Percentiles rank a stretch among this genome's conserved stretches.
Evolutionary conservation across 306 rosid species (phyloP).

Genomic region (Geum urbanum): DNA sequence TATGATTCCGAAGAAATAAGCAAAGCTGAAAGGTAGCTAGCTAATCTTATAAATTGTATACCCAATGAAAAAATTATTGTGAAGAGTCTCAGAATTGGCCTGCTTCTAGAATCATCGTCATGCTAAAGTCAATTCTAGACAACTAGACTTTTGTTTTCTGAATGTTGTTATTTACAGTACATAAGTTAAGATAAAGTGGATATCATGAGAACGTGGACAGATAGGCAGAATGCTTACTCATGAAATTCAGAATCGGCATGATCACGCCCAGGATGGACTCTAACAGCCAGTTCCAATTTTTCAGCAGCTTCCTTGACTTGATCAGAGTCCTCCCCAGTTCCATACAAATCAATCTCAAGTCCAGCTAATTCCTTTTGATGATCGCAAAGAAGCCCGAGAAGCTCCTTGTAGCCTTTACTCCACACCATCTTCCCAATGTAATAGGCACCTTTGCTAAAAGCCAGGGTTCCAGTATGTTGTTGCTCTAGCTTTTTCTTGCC

Average conservation of each 20-base stretch:
- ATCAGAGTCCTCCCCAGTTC: slow-evolving; percentile 86
- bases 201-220: slow-evolving; percentile 7
- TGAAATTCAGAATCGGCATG: slow-evolving; percentile 80
- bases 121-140: background rate
- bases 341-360: slow-evolving; percentile 85
- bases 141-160: background rate
- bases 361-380: slow-evolving; percentile 62
- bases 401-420: slow-evolving; percentile 94
- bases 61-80: background rate
- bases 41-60: background rate
- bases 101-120: background rate
- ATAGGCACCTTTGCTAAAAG: slow-evolving; percentile 79
- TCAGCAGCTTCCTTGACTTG: slow-evolving; percentile 61
- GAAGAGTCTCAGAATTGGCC: background rate
- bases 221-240: slow-evolving; percentile 52
- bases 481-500: slow-evolving; percentile 67
- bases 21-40: background rate
- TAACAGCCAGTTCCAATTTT: slow-evolving; percentile 55
- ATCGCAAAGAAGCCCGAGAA: slow-evolving; percentile 59
- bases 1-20: background rate
- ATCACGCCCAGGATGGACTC: slow-evolving; percentile 78
- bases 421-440: slow-evolving; percentile 95
- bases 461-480: slow-evolving; percentile 51
- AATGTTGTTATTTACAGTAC: background rate
- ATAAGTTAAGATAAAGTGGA: background rate